Percentiles rank a stretch among this genome's conserved stretches.
Evolutionary conservation across 1,284 basidiomycete genomes (phyloP).

Genomic region (Puccinia polysora): DNA sequence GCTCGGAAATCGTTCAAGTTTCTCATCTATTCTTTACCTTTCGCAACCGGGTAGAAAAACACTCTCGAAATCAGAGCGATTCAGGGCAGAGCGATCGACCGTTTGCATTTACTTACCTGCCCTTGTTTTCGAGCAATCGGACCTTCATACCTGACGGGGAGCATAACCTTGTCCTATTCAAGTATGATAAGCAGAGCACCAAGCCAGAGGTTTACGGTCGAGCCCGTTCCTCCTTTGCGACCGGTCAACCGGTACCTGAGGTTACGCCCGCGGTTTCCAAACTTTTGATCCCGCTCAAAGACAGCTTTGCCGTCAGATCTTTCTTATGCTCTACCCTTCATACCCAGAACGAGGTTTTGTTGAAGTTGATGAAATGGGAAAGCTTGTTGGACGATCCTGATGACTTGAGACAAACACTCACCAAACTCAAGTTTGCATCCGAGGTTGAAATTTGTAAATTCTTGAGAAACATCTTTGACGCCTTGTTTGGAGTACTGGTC

Average conservation of each 20-base stretch:
- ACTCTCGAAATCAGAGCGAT: slow-evolving; percentile 52
- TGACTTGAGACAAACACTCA: slow-evolving; percentile 67
- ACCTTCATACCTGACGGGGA: slow-evolving; percentile 86
- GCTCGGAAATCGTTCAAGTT: slow-evolving; percentile 64
- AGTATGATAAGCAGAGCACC: slow-evolving; percentile 55
- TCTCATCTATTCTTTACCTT: slow-evolving; percentile 95
- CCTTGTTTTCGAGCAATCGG: slow-evolving; percentile 71
- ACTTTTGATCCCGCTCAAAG: slow-evolving; percentile 55
- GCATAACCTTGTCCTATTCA: slow-evolving; percentile 76
- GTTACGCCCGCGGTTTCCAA: slow-evolving; percentile 48
- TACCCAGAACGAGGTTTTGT: slow-evolving; percentile 82
- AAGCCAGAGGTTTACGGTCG: slow-evolving; percentile 60
- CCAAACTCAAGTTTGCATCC: slow-evolving; percentile 70
- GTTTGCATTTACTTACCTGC: slow-evolving; percentile 88
- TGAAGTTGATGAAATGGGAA: slow-evolving; percentile 81
- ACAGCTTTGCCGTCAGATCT: slow-evolving; percentile 75
- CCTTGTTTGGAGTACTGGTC: slow-evolving; percentile 81
- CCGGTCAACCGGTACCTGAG: slow-evolving; percentile 45
- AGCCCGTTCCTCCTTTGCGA: slow-evolving; percentile 9
- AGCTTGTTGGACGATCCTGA: slow-evolving; percentile 62
- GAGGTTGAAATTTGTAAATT: slow-evolving; percentile 76
- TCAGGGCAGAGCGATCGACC: slow-evolving; percentile 63
- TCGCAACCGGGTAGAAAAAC: slow-evolving; percentile 61
- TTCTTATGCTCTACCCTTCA: slow-evolving; percentile 88
- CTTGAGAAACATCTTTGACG: slow-evolving; percentile 76